These are phyloP conservation scores for Colletotrichum phormii DNA, from an alignment of 2,329 filamentous ascomycete genomes.

Conservation along the genomic window DNA sequence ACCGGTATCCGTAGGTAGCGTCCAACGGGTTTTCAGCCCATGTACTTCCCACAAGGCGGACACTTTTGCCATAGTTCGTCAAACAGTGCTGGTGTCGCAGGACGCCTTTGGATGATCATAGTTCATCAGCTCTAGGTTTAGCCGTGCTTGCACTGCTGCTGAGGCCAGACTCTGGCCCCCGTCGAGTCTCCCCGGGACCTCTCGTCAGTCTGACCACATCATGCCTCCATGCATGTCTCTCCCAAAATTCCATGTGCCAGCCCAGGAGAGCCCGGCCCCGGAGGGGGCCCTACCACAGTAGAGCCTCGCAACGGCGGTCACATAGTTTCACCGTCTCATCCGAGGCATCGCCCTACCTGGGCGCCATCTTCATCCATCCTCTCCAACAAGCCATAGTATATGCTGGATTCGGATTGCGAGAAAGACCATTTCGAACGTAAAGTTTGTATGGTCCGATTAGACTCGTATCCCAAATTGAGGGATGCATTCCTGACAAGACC, in stretches of 20 bases:
- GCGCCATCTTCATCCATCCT: background rate
- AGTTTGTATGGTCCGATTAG: background rate
- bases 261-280: conserved; percentile 13
- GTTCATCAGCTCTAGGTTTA: background rate
- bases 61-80: background rate
- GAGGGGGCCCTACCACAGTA: background rate
- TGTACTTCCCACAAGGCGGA: background rate
- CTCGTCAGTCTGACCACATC: conserved; percentile 23
- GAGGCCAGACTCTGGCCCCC: background rate
- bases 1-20: background rate
- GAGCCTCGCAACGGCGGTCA: background rate
- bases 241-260: conserved; percentile 2
- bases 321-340: conserved; percentile 15
- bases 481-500: background rate
- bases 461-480: background rate
- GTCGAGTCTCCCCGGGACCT: background rate
- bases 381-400: background rate
- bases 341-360: background rate
- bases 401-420: background rate
- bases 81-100: background rate
- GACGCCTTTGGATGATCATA: background rate
- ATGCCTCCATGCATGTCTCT: conserved; percentile 33
- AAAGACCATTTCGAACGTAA: background rate
- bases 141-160: background rate
- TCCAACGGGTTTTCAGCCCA: background rate